Base-by-base conservation (phyloP, 495 filamentous ascomycete genomes). In the Zalerion maritima region DNA sequence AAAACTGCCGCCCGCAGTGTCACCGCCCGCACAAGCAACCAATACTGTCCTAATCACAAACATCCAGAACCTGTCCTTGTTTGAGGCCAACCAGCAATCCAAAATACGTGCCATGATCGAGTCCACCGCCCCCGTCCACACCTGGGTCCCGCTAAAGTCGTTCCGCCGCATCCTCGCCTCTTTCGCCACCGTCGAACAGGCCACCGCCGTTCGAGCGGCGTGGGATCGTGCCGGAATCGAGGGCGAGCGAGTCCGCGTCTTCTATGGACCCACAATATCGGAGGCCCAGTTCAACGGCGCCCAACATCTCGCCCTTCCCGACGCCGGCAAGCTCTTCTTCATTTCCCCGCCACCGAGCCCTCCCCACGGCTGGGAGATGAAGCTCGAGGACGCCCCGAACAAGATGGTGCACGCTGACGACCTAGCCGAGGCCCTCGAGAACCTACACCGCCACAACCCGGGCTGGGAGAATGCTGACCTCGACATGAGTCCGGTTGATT, bases 41-140 rank as follows among this genome's bases (percentile, higher is more conserved):
- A 97, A 97, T 58, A 94, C 85, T 0, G 80, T 97, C 28, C 67
- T 97, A 33, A 83, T 97, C 53, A 89, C 83, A 41, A 82, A 93
- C 54, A 74, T 97, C 19, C 59, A 75, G 42, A 72, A 83, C 46
- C 61, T 71, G 10, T 58, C 70, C 29, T 74, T 91, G 51, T 97
- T 97, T 68, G 65, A 72, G 37, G 65, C 82, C 0, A 51, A 70
- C 28, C 81, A 82, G 37, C 71, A 94, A 31, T 62, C 75, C 34
- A 66, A 62, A 13, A 83, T 97, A 51, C 79, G 77, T 43, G 54
- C 69, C 21, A 69, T 78, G 27, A 76, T 94, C 50, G 58, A 64
- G 41, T 40, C 60, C 13, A 62, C 75, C 15, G 80, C 77, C 0
- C 69, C 73, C 3, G 69, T 94, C 34, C 75, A 89, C 61, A 73